Evolutionary conservation across 2,329 filamentous ascomycete genomes (phyloP), one percentile per base, ranked within the genome.

Genomic region (Pseudogymnoascus sp.): DNA sequence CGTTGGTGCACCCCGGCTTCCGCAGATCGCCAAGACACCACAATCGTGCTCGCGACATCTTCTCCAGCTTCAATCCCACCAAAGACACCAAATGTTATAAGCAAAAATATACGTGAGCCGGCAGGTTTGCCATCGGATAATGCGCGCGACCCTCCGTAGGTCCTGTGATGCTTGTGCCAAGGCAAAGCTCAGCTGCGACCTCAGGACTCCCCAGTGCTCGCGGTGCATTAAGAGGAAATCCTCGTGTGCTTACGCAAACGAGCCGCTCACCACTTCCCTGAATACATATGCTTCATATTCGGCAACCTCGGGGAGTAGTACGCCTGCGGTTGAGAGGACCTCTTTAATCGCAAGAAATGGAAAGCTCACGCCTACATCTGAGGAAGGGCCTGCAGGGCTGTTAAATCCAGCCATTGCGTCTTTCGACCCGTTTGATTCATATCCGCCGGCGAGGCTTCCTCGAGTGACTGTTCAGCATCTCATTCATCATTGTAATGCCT

Each of bases 91-190:
- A 56, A 56, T 56, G 50, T 56, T 56, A 33, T 56, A 56, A 25
- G 25, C 10, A 3, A 33, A 56, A 4, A 18, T 33, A 33, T 14
- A 33, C n/a, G n/a, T 56, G 50, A 33, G 50, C 50, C 33, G 50
- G 50, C 50, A 31, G n/a, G 50, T 33, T 33, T 33, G 50, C 50
- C 50, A 33, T 33, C 50, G n/a, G 50, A 56, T 33, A 64, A 84
- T 84, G 82, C 80, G 78, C 70, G 75, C 73, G 66, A 82, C 81
- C n/a, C 80, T 85, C 63, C 80, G 82, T 47, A 74, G 82, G 66
- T 84, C 82, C 7, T 85, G 82, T 73, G 75, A 76, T 66, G 77
- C 81, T 14, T 85, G 82, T 68, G 82, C 81, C 44, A 82, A 77
- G 68, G 76, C 80, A 4, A 85, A 85, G 67, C 77, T 80, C 65